Percentiles rank a stretch among this genome's conserved stretches.
These are phyloP conservation scores for Colletotrichum salicis DNA, from an alignment of 2,329 filamentous ascomycete species.

Conservation along the genomic window DNA sequence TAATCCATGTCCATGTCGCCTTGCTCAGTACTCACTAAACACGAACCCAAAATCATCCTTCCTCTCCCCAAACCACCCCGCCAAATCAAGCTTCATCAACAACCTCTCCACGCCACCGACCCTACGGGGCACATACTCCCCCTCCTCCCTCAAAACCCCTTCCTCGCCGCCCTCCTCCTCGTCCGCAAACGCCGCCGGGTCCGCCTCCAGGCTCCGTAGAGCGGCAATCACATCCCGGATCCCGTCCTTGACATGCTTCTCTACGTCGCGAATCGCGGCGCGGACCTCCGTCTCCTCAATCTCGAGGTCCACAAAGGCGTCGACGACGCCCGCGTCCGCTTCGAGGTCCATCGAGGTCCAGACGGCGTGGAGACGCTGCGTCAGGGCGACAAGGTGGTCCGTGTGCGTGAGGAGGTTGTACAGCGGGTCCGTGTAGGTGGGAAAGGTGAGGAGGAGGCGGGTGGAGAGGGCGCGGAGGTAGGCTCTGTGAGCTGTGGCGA, in stretches of 20 bases:
- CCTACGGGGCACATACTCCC: slow-evolving; percentile 74
- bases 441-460: slow-evolving; percentile 73
- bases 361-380: slow-evolving; percentile 78
- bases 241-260: slow-evolving; percentile 72
- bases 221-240: slow-evolving; percentile 74
- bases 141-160: slow-evolving; percentile 51
- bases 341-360: slow-evolving; percentile 85
- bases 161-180: slow-evolving; percentile 49
- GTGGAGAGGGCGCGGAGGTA: slow-evolving; percentile 78
- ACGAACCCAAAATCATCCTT: slow-evolving; percentile 36
- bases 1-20: background rate
- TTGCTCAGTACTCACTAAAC: slow-evolving; percentile 18
- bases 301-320: slow-evolving; percentile 76
- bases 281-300: slow-evolving; percentile 78
- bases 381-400: slow-evolving; percentile 83
- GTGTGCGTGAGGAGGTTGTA: slow-evolving; percentile 76
- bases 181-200: slow-evolving; percentile 56
- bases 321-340: slow-evolving; percentile 82
- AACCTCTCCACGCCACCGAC: slow-evolving; percentile 85
- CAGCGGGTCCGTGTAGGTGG: slow-evolving; percentile 71
- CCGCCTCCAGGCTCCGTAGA: slow-evolving; percentile 57
- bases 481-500: slow-evolving; percentile 80
- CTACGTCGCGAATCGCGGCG: slow-evolving; percentile 71
- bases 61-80: slow-evolving; percentile 62
- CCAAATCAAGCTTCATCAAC: slow-evolving; percentile 89